Percentiles rank a stretch among this genome's conserved stretches.
Evolutionary conservation across 768 basidiomycete genomes (phyloP).

Genomic region (Phylloporus scabripes): DNA sequence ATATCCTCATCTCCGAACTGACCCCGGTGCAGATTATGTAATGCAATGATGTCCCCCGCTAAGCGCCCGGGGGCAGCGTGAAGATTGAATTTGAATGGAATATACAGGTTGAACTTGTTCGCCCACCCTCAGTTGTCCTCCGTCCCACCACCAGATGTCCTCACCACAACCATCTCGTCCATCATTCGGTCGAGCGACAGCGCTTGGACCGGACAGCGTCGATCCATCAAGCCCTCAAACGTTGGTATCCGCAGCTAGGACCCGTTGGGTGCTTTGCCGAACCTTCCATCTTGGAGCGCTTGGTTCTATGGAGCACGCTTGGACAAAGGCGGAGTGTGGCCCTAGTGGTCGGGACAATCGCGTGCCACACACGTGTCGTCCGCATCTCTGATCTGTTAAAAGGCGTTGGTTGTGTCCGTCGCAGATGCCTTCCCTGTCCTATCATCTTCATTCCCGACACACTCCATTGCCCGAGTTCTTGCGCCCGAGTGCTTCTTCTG

Average conservation of each 20-base stretch:
- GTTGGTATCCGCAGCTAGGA: conserved; percentile 1
- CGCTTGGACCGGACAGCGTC: conserved; percentile 9
- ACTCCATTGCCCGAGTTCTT: not conserved
- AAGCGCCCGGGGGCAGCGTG: not conserved
- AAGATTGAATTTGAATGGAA: not conserved
- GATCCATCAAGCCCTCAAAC: not conserved
- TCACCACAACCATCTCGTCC: not conserved
- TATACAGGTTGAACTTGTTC: not conserved
- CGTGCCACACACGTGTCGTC: conserved; percentile 30
- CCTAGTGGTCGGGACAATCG: conserved; percentile 23
- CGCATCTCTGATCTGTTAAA: conserved; percentile 29
- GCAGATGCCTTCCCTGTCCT: conserved; percentile 17
- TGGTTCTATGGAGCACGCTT: conserved; percentile 8
- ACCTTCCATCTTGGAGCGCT: not conserved
- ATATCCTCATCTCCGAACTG: too few species aligned
- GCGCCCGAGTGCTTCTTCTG: not conserved
- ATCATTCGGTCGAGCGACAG: not conserved
- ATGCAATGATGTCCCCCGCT: not conserved
- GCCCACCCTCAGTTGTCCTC: not conserved
- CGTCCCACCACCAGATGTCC: not conserved
- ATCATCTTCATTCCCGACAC: conserved; percentile 5
- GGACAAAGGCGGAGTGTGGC: conserved; percentile 10
- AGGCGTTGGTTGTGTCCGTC: conserved; percentile 17
- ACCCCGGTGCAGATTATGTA: conserved; percentile 6
- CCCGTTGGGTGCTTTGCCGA: conserved; percentile 12